Percentiles rank a stretch among this genome's conserved stretches.
These are phyloP conservation scores for Paragyromitra xinjiangensis DNA, from an alignment of 495 filamentous ascomycete genomes.

Conservation along the genomic window DNA sequence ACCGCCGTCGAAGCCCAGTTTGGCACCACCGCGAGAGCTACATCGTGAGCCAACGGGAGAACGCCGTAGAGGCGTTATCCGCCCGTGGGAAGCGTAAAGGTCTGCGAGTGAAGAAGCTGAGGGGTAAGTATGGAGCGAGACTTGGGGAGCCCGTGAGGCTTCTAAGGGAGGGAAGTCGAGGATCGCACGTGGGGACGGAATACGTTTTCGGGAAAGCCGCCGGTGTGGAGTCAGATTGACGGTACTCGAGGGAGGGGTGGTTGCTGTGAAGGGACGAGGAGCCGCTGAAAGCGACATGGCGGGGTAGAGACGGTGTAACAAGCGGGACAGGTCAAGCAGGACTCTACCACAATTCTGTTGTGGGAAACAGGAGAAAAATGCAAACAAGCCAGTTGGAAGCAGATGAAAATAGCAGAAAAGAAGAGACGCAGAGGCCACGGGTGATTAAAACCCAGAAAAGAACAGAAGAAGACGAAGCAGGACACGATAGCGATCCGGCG, in stretches of 20 bases:
- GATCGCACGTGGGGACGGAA: slow-evolving; percentile 43
- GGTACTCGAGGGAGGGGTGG: slow-evolving; percentile 31
- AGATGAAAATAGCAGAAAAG: slow-evolving; percentile 15
- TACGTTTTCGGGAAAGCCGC: slow-evolving; percentile 44
- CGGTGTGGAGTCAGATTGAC: slow-evolving; percentile 43
- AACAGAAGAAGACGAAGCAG: slow-evolving; percentile 18
- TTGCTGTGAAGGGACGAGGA: slow-evolving; percentile 29
- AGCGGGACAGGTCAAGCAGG: slow-evolving; percentile 2
- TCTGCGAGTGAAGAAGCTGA: slow-evolving; percentile 46
- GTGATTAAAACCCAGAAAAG: slow-evolving; percentile 22
- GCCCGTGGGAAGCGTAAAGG: slow-evolving; percentile 46
- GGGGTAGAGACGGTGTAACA: slow-evolving; percentile 36
- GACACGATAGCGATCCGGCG: slow-evolving; percentile 28
- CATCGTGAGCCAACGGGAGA: slow-evolving; percentile 49
- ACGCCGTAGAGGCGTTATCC: slow-evolving; percentile 47
- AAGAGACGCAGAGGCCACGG: slow-evolving; percentile 15
- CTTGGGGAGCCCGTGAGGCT: slow-evolving; percentile 37
- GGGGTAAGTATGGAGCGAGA: slow-evolving; percentile 38
- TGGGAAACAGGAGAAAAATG: slow-evolving; percentile 16
- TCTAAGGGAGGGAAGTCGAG: slow-evolving; percentile 41
- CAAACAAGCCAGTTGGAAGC: slow-evolving; percentile 29
- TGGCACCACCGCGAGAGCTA: slow-evolving; percentile 47
- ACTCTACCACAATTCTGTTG: slow-evolving; percentile 23
- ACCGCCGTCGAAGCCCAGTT: slow-evolving; percentile 36
- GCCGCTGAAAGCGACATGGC: slow-evolving; percentile 45